A percentile compares a stretch with the other conserved stretches of the same genome.
Evolutionary conservation across 768 basidiomycete genomes (phyloP).

Genomic region (Boletus bicolor): DNA sequence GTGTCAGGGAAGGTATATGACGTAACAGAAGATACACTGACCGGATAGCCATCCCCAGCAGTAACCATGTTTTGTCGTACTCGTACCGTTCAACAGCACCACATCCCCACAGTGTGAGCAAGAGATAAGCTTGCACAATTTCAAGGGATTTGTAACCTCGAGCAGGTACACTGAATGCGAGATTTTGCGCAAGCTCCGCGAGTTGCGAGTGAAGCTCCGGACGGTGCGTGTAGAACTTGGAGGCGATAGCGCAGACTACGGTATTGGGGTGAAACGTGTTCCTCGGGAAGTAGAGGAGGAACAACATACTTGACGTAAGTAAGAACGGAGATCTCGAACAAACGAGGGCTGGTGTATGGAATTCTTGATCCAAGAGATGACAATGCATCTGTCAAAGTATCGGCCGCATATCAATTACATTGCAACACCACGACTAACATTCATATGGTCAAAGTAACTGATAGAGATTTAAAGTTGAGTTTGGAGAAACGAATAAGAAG

Average conservation of each 20-base stretch:
- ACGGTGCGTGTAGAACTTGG: constrained; percentile 80
- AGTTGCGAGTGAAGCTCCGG: constrained; percentile 80
- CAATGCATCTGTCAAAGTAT: constrained; percentile 59
- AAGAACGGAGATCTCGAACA: constrained; percentile 94
- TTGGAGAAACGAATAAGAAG: neutral
- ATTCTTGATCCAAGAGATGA: constrained; percentile 77
- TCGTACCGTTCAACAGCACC: constrained; percentile 96
- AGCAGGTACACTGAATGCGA: constrained; percentile 85
- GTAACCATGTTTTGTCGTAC: constrained; percentile 91
- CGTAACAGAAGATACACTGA: constrained; percentile 30
- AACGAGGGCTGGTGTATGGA: constrained; percentile 92
- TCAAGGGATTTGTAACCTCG: constrained; percentile 90
- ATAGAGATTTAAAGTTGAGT: constrained; percentile 6
- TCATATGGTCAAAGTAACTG: constrained; percentile 76
- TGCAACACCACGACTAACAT: constrained; percentile 43
- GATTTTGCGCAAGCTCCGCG: constrained; percentile 78
- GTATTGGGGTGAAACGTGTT: constrained; percentile 2
- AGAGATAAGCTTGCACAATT: constrained; percentile 91
- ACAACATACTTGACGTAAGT: constrained; percentile 78
- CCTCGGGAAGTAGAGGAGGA: neutral
- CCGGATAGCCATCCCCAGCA: constrained; percentile 85
- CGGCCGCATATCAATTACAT: constrained; percentile 4
- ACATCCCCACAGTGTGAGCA: constrained; percentile 87
- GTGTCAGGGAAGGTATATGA: constrained; percentile 9
- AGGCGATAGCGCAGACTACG: constrained; percentile 90